Conservation (phyloP, 495 filamentous ascomycete genomes). For the Neurospora sp. region DNA sequence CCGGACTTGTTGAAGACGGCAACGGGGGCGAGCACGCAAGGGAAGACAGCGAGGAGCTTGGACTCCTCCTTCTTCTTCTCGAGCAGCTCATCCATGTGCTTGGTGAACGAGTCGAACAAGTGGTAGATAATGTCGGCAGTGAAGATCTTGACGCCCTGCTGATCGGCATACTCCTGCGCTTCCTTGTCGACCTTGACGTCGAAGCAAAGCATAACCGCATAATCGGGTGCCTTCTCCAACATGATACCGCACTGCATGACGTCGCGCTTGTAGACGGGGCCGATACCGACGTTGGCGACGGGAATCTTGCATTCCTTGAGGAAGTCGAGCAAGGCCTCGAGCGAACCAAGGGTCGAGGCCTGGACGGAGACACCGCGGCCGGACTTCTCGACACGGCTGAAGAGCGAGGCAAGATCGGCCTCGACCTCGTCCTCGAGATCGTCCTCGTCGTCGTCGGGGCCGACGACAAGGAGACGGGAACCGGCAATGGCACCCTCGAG, state of each 20-base stretch:
- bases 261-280: constrained; percentile 96
- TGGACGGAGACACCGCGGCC: constrained; percentile 94
- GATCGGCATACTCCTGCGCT: constrained; percentile 80
- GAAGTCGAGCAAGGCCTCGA: constrained; percentile 96
- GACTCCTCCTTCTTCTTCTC: constrained; percentile 93
- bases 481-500: constrained; percentile 96
- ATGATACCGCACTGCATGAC: constrained; percentile 94
- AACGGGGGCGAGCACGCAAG: constrained; percentile 78
- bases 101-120: constrained; percentile 91
- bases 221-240: constrained; percentile 93
- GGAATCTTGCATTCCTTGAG: constrained; percentile 89
- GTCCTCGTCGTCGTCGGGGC: constrained; percentile 90
- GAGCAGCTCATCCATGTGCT: constrained; percentile 75
- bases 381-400: constrained; percentile 79
- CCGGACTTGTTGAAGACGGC: constrained; percentile 98
- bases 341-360: constrained; percentile 92
- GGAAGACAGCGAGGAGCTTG: constrained; percentile 93
- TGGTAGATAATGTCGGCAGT: constrained; percentile 99
- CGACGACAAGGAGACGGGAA: constrained; percentile 86
- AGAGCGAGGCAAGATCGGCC: constrained; percentile 83
- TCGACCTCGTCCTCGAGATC: constrained; percentile 95
- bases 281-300: constrained; percentile 94
- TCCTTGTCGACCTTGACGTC: constrained; percentile 99
- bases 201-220: constrained; percentile 98
- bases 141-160: constrained; percentile 96